Evolutionary conservation across 305 asterid genomes (phyloP), one percentile per base, ranked within the genome.

Genomic region (Striga hermonthica): DNA sequence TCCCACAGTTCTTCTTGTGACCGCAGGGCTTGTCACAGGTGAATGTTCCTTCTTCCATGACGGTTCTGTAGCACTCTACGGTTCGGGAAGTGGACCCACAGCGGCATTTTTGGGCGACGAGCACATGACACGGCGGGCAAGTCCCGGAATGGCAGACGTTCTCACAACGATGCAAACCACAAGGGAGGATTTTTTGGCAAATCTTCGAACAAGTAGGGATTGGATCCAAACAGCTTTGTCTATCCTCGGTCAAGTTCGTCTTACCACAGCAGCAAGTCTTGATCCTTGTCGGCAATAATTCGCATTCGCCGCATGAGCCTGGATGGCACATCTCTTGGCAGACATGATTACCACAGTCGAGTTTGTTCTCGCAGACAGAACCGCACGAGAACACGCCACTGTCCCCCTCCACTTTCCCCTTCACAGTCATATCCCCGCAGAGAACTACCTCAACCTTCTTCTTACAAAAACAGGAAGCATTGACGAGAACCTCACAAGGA

Each of bases 21-120:
- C 96, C 97, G 69, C 98, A 92, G 53, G 87, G 83, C 76, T 76
- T 87, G 62, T 92, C 94, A 52, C 98, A 92, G 16, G 93, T 84
- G 58, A 79, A 90, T 14, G 61, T 75, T 43, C 83, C 94, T 56
- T 44, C 69, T 68, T 82, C 90, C 6, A 67, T 55, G 61, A 48
- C 55, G 16, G 95, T 89, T 77, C 40, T 89, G 76, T 70, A 83
- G 81, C 98, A 92, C 82, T 90, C 96, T 7, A 87, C 91, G 45
- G 85, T 82, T 56, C 88, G 92, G 74, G 97, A 84, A 71, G 94
- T 83, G 59, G 97, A 86, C 3, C 91, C 88, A 80, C 98, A 92
- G 6, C 95, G 89, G 57, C 98, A 92, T 64, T 84, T 82, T 77
- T 92, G 96, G 54, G 83, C 77, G 14, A 92, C 93, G 65, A 75